Conservation (phyloP, 768 basidiomycete genomes). For the Phallus indusiatus region DNA sequence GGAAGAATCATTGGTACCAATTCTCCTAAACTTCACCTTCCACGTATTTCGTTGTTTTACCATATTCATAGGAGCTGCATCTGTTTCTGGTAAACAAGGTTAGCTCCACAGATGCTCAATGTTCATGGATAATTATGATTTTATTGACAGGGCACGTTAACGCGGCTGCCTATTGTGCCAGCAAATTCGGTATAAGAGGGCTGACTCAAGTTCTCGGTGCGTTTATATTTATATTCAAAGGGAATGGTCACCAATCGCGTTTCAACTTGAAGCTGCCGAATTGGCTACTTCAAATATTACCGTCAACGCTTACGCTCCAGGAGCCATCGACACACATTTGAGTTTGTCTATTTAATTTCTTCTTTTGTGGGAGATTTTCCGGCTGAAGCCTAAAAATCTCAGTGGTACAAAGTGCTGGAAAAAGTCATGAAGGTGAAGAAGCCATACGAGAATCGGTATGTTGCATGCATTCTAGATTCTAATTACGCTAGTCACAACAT, state of each 20-base stretch:
- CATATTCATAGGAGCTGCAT: background rate
- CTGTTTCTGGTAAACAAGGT: slow-evolving; percentile 4
- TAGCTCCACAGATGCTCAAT: background rate
- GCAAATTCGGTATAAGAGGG: slow-evolving; percentile 25
- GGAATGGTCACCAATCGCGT: too few species aligned
- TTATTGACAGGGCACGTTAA: slow-evolving; percentile 1
- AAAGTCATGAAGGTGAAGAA: too few species aligned
- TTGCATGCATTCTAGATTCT: too few species aligned
- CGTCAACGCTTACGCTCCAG: slow-evolving; percentile 25
- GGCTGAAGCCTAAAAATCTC: too few species aligned
- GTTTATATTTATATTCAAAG: background rate
- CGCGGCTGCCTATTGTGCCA: slow-evolving; percentile 20
- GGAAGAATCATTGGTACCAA: slow-evolving; percentile 29
- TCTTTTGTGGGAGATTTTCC: too few species aligned
- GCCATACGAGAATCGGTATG: too few species aligned
- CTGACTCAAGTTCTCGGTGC: slow-evolving; percentile 17
- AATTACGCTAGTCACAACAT: too few species aligned
- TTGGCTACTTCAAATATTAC: slow-evolving; percentile 25
- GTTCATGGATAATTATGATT: background rate
- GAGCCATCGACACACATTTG: slow-evolving; percentile 10
- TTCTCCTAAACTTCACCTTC: too few species aligned
- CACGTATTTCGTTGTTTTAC: background rate
- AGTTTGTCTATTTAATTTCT: too few species aligned
- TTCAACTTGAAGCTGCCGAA: slow-evolving; percentile 20
- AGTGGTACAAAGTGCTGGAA: too few species aligned